Evolutionary conservation across 2,329 filamentous ascomycete genomes (phyloP).

Genomic region (Dothistroma septosporum): DNA sequence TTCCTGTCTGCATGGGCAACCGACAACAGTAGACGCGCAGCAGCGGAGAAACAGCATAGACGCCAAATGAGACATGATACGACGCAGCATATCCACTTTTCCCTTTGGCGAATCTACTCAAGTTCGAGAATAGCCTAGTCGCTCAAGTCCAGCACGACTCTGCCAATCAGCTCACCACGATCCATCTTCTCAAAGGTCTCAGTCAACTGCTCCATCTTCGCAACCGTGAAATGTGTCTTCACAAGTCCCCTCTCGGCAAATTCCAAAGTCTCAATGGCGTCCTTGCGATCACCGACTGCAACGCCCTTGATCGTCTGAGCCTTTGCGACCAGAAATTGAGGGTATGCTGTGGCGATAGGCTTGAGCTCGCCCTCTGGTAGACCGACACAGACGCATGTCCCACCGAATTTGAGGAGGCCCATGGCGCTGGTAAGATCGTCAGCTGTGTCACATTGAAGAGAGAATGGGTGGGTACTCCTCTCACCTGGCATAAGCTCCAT

Average conservation of each 20-base stretch:
- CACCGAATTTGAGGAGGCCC: conserved; percentile 44
- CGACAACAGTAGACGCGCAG: neutral
- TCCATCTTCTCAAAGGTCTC: conserved; percentile 47
- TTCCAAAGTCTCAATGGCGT: conserved; percentile 49
- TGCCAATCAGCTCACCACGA: conserved; percentile 41
- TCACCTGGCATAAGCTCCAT: conserved; percentile 43
- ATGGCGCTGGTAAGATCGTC: conserved; percentile 25
- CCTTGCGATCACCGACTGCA: conserved; percentile 45
- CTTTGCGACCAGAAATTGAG: conserved; percentile 42
- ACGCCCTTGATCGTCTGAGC: conserved; percentile 43
- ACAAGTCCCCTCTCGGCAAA: conserved; percentile 44
- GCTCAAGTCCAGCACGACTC: conserved; percentile 48
- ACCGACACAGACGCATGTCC: conserved; percentile 45
- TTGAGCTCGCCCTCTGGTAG: conserved; percentile 47
- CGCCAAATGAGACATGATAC: neutral
- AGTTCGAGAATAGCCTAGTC: conserved; percentile 36
- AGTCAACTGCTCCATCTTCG: conserved; percentile 48
- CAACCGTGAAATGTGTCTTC: conserved; percentile 46
- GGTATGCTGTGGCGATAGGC: conserved; percentile 41
- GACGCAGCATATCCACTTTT: neutral
- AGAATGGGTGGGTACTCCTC: neutral
- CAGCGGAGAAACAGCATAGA: neutral
- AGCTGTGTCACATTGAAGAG: neutral
- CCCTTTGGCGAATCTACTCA: neutral
- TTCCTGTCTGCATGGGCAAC: neutral